These are phyloP conservation scores for Exophiala aquamarina DNA, from an alignment of 2,329 filamentous ascomycete genomes.

Conservation along the genomic window DNA sequence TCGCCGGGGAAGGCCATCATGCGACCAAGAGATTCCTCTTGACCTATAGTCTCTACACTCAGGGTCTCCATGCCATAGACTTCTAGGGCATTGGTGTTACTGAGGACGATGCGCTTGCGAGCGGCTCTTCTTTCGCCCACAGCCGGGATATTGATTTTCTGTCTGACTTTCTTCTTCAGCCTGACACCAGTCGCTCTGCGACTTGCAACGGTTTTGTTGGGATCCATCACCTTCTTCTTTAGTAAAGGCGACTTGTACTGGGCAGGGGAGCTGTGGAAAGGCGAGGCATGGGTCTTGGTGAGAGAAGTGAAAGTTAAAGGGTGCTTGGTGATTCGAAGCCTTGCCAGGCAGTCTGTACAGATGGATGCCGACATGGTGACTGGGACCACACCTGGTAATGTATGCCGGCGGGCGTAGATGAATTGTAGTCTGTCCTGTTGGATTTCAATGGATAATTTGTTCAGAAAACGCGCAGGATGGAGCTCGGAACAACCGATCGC, in stretches of 20 bases:
- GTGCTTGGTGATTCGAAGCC: constrained; percentile 15
- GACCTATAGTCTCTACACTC: constrained; percentile 54
- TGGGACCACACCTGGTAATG: not conserved
- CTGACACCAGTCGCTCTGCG: constrained; percentile 41
- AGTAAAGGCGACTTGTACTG: constrained; percentile 43
- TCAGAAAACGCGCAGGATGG: too few species aligned
- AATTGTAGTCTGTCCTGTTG: too few species aligned
- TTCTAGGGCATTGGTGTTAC: constrained; percentile 87
- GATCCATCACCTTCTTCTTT: constrained; percentile 41
- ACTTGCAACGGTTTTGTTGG: constrained; percentile 31
- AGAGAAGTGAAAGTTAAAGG: constrained; percentile 1
- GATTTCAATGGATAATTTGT: too few species aligned
- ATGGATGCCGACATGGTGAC: constrained; percentile 21
- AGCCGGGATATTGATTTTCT: constrained; percentile 57
- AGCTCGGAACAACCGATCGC: too few species aligned
- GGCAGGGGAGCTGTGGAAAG: constrained; percentile 47
- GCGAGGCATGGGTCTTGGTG: constrained; percentile 10
- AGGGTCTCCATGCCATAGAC: constrained; percentile 68
- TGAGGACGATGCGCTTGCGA: constrained; percentile 85
- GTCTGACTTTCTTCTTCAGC: constrained; percentile 45
- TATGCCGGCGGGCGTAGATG: too few species aligned
- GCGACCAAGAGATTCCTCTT: constrained; percentile 59
- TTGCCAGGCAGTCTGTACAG: constrained; percentile 22
- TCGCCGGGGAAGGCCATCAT: constrained; percentile 66
- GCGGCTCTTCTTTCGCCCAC: constrained; percentile 83